Percentiles rank a stretch among this genome's conserved stretches.
Conservation (phyloP, 108 stramenopile species). For the Stephanodiscus minutulus region DNA sequence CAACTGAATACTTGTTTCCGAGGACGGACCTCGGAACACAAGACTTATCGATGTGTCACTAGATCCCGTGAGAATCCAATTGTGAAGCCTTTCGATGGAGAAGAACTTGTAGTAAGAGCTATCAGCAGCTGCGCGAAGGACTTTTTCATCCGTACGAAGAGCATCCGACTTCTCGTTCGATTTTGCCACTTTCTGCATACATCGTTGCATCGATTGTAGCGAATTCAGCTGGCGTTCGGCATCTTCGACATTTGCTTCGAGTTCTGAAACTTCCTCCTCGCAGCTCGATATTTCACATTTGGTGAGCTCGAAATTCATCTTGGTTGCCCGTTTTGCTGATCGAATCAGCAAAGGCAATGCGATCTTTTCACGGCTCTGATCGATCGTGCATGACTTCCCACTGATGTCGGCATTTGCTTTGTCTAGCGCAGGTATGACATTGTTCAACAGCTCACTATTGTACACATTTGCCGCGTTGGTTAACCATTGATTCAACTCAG, state of each 20-base stretch:
- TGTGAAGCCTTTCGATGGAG: slow-evolving; percentile 54
- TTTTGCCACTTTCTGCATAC: slow-evolving; percentile 16
- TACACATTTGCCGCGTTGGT: slow-evolving; percentile 47
- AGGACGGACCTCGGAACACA: slow-evolving; percentile 29
- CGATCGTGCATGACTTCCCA: slow-evolving; percentile 29
- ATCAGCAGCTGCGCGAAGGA: slow-evolving; percentile 34
- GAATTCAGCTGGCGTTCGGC: slow-evolving; percentile 26
- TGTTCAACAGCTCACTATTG: slow-evolving; percentile 25
- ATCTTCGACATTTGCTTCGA: slow-evolving; percentile 41
- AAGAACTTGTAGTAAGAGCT: slow-evolving; percentile 48
- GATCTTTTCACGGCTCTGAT: slow-evolving; percentile 31
- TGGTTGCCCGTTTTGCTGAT: slow-evolving; percentile 41
- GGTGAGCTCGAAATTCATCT: slow-evolving; percentile 35
- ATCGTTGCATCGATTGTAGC: slow-evolving; percentile 10
- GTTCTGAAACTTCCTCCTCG: slow-evolving; percentile 41
- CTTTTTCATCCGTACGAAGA: slow-evolving; percentile 7
- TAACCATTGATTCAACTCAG: slow-evolving; percentile 58
- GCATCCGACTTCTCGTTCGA: slow-evolving; percentile 23
- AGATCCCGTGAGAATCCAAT: slow-evolving; percentile 47
- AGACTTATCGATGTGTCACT: slow-evolving; percentile 33
- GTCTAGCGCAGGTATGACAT: slow-evolving; percentile 20
- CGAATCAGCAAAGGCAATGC: slow-evolving; percentile 25
- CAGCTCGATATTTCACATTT: slow-evolving; percentile 27
- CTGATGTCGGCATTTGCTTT: slow-evolving; percentile 5
- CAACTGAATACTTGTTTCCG: slow-evolving; percentile 37